Evolutionary conservation across 2,329 filamentous ascomycete genomes (phyloP).

Genomic region (Aureobasidium musti): DNA sequence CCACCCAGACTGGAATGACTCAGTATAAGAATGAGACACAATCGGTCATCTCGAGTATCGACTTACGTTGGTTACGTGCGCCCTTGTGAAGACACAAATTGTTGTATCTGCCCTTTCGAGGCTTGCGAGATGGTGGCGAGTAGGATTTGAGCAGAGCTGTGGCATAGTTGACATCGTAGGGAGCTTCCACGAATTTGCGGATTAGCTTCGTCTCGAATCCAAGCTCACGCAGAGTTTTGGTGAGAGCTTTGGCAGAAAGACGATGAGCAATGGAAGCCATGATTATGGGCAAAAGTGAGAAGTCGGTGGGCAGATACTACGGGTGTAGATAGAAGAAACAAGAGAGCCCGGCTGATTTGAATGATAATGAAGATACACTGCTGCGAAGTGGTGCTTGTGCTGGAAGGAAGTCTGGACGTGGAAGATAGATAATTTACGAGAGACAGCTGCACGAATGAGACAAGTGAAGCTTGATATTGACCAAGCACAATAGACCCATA

Average conservation of each 20-base stretch:
- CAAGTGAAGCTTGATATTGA: background rate
- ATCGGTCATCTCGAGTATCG: too few relatives aligned
- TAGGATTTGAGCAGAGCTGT: conserved; percentile 8
- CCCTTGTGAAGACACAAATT: background rate
- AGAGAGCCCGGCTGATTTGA: background rate
- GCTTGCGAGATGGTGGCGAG: background rate
- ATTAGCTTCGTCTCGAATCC: conserved; percentile 7
- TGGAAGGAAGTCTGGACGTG: background rate
- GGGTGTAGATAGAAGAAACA: background rate
- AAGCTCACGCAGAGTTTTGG: background rate
- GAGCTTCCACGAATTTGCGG: background rate
- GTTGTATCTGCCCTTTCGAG: conserved; percentile 8
- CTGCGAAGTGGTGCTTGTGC: background rate
- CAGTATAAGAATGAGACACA: background rate
- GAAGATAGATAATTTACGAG: background rate
- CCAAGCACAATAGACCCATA: background rate
- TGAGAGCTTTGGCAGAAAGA: background rate
- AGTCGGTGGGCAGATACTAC: background rate
- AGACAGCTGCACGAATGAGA: background rate
- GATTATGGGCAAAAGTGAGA: background rate
- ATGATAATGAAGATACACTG: background rate
- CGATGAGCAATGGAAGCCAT: background rate
- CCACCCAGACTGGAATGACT: conserved; percentile 7
- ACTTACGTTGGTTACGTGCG: conserved; percentile 1
- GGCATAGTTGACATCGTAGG: background rate